A percentile compares a stretch with the other conserved stretches of the same genome.
Conservation (phyloP, 495 filamentous ascomycete species). For the Cercophora newfieldiana region DNA sequence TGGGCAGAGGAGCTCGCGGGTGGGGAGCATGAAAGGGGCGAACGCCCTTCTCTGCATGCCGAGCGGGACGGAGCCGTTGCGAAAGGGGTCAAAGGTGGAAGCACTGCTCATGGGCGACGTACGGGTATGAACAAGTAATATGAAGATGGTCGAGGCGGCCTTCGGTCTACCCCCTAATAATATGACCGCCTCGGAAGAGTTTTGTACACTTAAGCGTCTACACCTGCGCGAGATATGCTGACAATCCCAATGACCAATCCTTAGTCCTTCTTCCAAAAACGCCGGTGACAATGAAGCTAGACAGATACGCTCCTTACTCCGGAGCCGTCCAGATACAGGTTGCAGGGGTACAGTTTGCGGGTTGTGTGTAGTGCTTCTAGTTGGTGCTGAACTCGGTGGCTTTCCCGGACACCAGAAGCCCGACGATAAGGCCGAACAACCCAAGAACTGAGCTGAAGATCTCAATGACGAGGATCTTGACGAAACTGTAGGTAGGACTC, state of each 20-base stretch:
- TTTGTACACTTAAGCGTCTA: conserved; percentile 34
- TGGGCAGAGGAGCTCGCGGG: conserved; percentile 80
- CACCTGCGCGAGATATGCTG: conserved; percentile 30
- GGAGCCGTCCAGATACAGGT: conserved; percentile 22
- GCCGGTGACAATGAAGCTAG: conserved; percentile 38
- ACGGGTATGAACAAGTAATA: conserved; percentile 25
- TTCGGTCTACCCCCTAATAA: conserved; percentile 10
- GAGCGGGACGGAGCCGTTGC: conserved; percentile 41
- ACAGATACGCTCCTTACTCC: conserved; percentile 28
- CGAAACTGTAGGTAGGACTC: conserved; percentile 75
- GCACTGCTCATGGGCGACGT: conserved; percentile 46
- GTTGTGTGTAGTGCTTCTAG: conserved; percentile 17
- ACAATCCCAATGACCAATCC: conserved; percentile 31
- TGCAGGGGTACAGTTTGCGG: conserved; percentile 2
- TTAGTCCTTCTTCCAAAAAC: conserved; percentile 33
- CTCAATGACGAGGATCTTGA: conserved; percentile 98
- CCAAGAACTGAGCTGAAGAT: conserved; percentile 99
- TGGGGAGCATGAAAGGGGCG: conserved; percentile 83
- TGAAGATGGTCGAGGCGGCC: conserved; percentile 16
- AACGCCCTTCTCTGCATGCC: conserved; percentile 85
- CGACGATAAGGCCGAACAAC: conserved; percentile 96
- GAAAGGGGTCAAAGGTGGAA: conserved; percentile 45
- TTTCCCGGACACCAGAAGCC: conserved; percentile 80
- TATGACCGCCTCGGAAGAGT: conserved; percentile 17
- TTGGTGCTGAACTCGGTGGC: conserved; percentile 68